Conservation (phyloP, 2,329 filamentous ascomycete genomes). For the Canariomyces notabilis region DNA sequence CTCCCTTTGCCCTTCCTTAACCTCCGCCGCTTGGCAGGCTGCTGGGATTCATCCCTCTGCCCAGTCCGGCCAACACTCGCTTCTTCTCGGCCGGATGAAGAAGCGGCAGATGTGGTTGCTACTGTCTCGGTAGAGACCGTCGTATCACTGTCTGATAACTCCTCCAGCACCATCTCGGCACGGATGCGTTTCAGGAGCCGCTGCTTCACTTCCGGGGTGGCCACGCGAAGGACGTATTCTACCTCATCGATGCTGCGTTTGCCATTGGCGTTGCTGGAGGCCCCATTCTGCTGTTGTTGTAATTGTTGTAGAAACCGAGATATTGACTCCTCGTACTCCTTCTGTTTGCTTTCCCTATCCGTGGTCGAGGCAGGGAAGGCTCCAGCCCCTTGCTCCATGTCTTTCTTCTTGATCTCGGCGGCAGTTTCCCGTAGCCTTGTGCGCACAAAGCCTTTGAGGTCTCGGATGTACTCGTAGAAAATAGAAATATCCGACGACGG, state of each 20-base stretch:
- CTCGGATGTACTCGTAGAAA: constrained; percentile 72
- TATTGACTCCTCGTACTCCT: constrained; percentile 54
- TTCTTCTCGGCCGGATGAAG: constrained; percentile 14
- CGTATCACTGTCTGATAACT: constrained; percentile 47
- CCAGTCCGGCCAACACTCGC: constrained; percentile 7
- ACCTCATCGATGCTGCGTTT: constrained; percentile 49
- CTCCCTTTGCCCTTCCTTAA: constrained; percentile 40
- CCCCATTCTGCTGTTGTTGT: constrained; percentile 15
- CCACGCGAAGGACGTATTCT: constrained; percentile 45
- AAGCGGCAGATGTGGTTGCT: constrained; percentile 26
- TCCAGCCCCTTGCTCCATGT: constrained; percentile 45
- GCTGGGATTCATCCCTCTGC: constrained; percentile 40
- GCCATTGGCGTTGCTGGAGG: constrained; percentile 34
- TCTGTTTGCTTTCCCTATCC: constrained; percentile 45
- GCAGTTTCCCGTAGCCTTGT: constrained; percentile 64
- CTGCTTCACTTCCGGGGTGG: constrained; percentile 48
- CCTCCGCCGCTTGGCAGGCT: constrained; percentile 44
- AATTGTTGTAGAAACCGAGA: constrained; percentile 40
- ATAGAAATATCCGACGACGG: constrained; percentile 63
- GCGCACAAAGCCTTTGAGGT: constrained; percentile 70
- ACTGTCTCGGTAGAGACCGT: constrained; percentile 25
- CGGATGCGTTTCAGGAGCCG: constrained; percentile 60
- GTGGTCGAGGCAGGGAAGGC: constrained; percentile 48
- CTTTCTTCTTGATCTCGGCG: constrained; percentile 52
- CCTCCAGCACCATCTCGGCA: constrained; percentile 52